Evolutionary conservation across 306 rosid species (phyloP).

Genomic region (Prosopis cineraria): DNA sequence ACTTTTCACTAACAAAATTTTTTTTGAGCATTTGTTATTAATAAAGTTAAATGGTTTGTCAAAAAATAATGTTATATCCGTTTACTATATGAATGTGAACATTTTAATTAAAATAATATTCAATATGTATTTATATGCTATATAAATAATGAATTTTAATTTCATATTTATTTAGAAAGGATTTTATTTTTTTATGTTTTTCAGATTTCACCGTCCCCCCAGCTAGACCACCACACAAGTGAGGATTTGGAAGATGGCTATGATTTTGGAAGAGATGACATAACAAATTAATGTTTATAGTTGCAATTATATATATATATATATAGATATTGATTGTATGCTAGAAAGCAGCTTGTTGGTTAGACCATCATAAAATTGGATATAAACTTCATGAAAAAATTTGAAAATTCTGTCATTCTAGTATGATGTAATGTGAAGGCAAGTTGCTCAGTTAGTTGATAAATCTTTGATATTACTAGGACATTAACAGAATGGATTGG

Average conservation of each 20-base stretch:
- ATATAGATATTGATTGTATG: too few species aligned
- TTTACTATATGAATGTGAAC: neutral
- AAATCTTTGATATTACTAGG: too few species aligned
- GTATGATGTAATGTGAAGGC: neutral
- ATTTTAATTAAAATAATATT: neutral
- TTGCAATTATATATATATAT: too few species aligned
- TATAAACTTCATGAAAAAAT: neutral
- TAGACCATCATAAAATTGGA: neutral
- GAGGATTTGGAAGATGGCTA: neutral
- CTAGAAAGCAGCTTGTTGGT: neutral
- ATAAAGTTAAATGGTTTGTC: neutral
- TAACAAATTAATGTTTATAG: too few species aligned
- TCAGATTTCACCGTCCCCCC: slow-evolving; percentile 48
- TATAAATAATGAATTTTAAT: neutral
- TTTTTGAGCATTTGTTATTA: too few species aligned
- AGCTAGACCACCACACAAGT: neutral
- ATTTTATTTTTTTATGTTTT: neutral
- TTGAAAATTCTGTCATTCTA: neutral
- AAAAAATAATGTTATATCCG: neutral
- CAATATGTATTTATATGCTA: too few species aligned
- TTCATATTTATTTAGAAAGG: neutral
- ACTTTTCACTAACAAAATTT: too few species aligned
- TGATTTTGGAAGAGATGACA: neutral
- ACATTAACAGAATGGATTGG: too few species aligned
- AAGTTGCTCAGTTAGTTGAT: too few species aligned